phyloP scores from a whole-genome alignment of 1,139 yeast species.

The Candida sp. region DNA sequence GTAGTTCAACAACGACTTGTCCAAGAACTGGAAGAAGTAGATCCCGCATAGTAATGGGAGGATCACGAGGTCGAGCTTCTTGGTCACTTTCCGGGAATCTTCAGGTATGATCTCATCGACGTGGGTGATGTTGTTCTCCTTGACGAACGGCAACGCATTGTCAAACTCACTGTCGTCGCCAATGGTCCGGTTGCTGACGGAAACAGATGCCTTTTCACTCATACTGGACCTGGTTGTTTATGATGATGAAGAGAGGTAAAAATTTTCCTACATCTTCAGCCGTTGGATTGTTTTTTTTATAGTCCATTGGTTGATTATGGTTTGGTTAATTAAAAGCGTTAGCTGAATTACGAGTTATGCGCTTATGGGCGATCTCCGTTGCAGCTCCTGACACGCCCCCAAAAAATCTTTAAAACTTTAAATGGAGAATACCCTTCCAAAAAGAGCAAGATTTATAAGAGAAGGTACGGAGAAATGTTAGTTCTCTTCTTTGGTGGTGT shows the following conservation, averaged over 20 bases:
- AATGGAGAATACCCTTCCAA: neutral
- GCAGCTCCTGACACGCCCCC: neutral
- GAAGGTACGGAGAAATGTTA: too few relatives aligned
- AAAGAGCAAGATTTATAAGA: too few relatives aligned
- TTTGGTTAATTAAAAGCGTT: neutral
- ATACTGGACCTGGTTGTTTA: neutral
- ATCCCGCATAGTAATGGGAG: conserved; percentile 39
- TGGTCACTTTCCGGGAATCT: conserved; percentile 15
- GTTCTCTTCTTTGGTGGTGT: too few relatives aligned
- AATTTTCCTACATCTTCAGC: neutral
- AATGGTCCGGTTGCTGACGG: neutral
- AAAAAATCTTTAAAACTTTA: neutral
- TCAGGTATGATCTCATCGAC: conserved; percentile 1
- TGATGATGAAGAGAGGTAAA: neutral
- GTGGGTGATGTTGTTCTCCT: neutral
- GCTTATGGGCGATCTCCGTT: neutral
- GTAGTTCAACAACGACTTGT: conserved; percentile 47
- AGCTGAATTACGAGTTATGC: neutral
- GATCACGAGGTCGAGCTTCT: conserved; percentile 33
- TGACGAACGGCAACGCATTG: conserved; percentile 16
- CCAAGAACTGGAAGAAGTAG: conserved; percentile 49
- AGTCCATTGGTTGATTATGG: neutral
- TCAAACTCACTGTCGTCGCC: conserved; percentile 11
- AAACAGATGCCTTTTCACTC: conserved; percentile 1
- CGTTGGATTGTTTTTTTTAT: neutral